phyloP scores from a whole-genome alignment of 1,139 yeast species.

The Blastobotrys apis region DNA sequence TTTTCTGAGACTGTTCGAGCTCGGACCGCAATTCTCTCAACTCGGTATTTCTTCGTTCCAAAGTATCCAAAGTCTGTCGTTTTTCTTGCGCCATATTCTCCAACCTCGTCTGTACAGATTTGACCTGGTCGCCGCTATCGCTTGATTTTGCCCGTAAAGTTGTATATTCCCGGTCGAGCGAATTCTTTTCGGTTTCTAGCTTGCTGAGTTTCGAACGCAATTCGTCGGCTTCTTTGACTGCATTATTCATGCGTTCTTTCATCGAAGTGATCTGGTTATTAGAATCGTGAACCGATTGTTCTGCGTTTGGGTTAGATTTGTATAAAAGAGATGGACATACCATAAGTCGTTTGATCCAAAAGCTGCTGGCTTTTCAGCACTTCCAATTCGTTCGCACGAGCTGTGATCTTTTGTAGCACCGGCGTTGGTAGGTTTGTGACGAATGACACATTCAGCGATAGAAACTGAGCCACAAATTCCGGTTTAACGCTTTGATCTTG shows the following conservation, averaged over 20 bases:
- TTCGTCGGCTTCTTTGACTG: constrained; percentile 32
- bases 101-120: constrained; percentile 22
- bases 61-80: constrained; percentile 38
- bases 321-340: no score
- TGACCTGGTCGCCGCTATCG: constrained; percentile 20
- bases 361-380: constrained; percentile 49
- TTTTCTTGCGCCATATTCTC: constrained; percentile 36
- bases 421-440: constrained; percentile 25
- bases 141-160: constrained; percentile 30
- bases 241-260: constrained; percentile 32
- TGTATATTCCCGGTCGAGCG: constrained; percentile 32
- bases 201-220: constrained; percentile 34
- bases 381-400: constrained; percentile 47
- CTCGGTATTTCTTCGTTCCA: constrained; percentile 48
- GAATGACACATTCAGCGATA: constrained; percentile 24
- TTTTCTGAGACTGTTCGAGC: constrained; percentile 46
- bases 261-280: constrained; percentile 36
- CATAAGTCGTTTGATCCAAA: constrained; percentile 43
- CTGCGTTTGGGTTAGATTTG: constrained; percentile 37
- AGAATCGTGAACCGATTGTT: constrained; percentile 46
- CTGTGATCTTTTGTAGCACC: constrained; percentile 37
- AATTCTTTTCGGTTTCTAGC: constrained; percentile 32
- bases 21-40: constrained; percentile 49
- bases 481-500: constrained; percentile 13
- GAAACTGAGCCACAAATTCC: constrained; percentile 33